Base-by-base conservation (phyloP, 352 stramenopile genomes). In the Globisporangium carolinianum region DNA sequence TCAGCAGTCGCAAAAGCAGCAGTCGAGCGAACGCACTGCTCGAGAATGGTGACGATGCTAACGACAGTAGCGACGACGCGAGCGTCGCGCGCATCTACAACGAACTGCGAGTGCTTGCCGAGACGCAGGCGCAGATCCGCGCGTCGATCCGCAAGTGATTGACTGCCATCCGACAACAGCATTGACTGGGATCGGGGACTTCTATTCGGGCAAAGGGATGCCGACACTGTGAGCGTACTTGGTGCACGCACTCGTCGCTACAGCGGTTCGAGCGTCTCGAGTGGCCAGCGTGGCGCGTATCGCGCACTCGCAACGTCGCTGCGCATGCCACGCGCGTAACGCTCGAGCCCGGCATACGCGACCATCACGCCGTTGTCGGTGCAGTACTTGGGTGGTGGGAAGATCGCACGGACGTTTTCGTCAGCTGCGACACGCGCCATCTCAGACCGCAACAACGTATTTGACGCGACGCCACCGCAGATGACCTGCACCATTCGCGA, bases 301-400 rank as follows among this genome's bases (percentile, higher is more conserved):
- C 82, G 79, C 43, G 75, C 73, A 6, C 54, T 57, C 10, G 65
- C 49, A 0, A 73, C 68, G 12, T 92, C 77, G 56, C 72, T 87
- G 2, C 83, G 81, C 63, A 82, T 76, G 32, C 79, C 80, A 4
- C 60, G 61, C 7, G 53, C 43, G 58, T 88, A 79, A 32, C 76
- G 69, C 61, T 95, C 83, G 11, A 93, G 69, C 6, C 91, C 95
- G 7, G 96, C 90, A 95, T 95, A 99, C 2, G 97, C 96, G 50
- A 97, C 75, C 93, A 98, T 98, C 32, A 97, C 94, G 49, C 94
- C 97, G 68, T 99, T 98, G 83, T 99, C 97, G 2, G 97, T 99
- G 76, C 97, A 99, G 47, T 99, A 88, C 60, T 90, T 74, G 17
- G 75, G 66, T 5, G 85, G 81, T 17, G 82, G 76, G 36, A 90